Base-by-base conservation (phyloP, 331 rosid species). In the Acacia concinna region DNA sequence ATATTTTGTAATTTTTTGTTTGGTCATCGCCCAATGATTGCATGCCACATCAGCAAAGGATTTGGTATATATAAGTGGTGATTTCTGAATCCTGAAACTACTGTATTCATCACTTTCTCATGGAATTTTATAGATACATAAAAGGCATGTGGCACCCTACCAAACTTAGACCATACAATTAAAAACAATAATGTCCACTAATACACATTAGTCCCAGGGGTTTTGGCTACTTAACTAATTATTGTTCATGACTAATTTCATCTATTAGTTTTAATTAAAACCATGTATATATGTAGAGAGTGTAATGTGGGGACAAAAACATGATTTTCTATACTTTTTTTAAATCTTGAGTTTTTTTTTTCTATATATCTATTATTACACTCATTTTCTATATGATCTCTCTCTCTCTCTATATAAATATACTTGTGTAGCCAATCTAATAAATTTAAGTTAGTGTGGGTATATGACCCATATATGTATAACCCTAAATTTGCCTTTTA, bases 11-110 rank as follows among this genome's bases (percentile, higher is more conserved):
- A 25, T 27, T 57, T 35, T 60, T 60, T 35, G 77, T 68, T 74
- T 30, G 82, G 78, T 81, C 76, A 83, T 83, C 76, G 18, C 77
- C 89, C 84, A 87, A 81, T 88, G 76, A 52, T 46, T 28, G 30
- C 14, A 18, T 2, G 31, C 78, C 86, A 83, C 85, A 63, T 87
- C 72, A 40, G 78, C 59, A 68, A 37, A 34, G 49, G 63, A 49
- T 62, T 62, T 40, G 63, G 47, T 52, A n/a, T n/a, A n/a, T n/a
- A n/a, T n/a, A 47, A 70, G 69, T 69, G 73, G 84, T 72, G 47
- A 76, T 51, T 31, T 18, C 41, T 18, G 20, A 4, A 31, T 30
- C 17, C 18, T 18, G 46, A 41, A 11, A 9, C 52, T 6, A 15
- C n/a, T 54, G 62, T 12, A 3, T n/a, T 30, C 68, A 62, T 62